Evolutionary conservation across 768 basidiomycete species (phyloP).

Genomic region (Panaeolus cyanescens): DNA sequence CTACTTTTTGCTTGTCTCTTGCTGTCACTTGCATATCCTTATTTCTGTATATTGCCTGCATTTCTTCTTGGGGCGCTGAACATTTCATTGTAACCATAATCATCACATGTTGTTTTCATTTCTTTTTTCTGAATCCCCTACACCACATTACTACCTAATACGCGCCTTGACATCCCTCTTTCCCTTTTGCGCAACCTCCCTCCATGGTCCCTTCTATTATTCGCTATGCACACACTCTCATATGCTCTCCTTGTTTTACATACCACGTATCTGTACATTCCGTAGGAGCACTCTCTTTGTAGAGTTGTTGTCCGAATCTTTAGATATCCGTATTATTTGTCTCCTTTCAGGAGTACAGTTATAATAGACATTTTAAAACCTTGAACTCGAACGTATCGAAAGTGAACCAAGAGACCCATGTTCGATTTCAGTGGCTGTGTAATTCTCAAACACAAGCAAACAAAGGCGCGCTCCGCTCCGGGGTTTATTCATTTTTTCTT

Average conservation of each 20-base stretch:
- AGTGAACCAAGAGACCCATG: no score
- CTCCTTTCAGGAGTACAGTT: not conserved
- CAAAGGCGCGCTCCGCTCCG: not conserved
- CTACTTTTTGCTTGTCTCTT: slow-evolving; percentile 16
- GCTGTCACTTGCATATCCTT: slow-evolving; percentile 39
- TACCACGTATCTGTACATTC: not conserved
- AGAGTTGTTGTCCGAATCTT: not conserved
- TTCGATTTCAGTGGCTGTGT: no score
- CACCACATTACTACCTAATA: not conserved
- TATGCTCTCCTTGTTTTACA: slow-evolving; percentile 1
- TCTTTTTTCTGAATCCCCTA: slow-evolving; percentile 20
- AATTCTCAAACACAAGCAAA: not conserved
- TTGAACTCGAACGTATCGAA: no score
- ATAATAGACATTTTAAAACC: slow-evolving; percentile 1
- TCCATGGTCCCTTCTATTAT: not conserved
- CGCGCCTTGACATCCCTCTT: not conserved
- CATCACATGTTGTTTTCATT: slow-evolving; percentile 18
- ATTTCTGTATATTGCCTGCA: slow-evolving; percentile 49
- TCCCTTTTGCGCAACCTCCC: slow-evolving; percentile 7
- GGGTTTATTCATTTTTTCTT: not conserved
- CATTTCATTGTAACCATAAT: slow-evolving; percentile 28
- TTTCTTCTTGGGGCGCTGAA: slow-evolving; percentile 16
- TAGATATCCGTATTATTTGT: not conserved
- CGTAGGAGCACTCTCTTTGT: slow-evolving; percentile 1
- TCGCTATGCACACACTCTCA: not conserved